Evolutionary conservation across 805 yeast genomes (phyloP), one percentile per base, ranked within the genome.

Genomic region (Aciculoconidium aculeatum): DNA sequence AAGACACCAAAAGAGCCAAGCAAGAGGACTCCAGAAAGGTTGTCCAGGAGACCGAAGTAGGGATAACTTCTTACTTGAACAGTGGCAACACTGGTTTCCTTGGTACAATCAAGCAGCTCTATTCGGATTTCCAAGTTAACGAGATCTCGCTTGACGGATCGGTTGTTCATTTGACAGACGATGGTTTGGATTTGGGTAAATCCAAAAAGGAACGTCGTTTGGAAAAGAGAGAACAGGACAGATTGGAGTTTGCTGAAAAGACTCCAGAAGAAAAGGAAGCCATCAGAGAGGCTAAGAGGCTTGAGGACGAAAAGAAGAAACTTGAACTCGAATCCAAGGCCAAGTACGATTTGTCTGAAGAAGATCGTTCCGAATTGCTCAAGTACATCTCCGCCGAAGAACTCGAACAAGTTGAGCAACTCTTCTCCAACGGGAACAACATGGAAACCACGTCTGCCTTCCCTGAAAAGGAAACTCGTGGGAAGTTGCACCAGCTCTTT

Each of bases 51-150:
- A 20, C 40, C 2, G 94, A 87, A 51, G 98, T 92, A 7, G 98
- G 98, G 5, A 90, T 92, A 40, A 77, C 85, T 1, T 73, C 74
- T 29, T 88, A 62, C 44, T 57, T 86, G 19, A 73, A 75, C 27
- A 51, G 64, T 2, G 35, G 34, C 15, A 34, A 49, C 20, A 48
- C 47, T 3, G 94, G 96, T 3, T 85, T 92, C 40, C 52, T 54
- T 11, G 98, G 97, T 3, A 67, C 71, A 9, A 65, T 92, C 44
- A 92, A 92, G 54, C 94, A 84, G 49, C 66, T 96, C 37, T 88
- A 87, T 56, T 80, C 95, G 8, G 99, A 92, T 52, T 92, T 92
- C 52, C 69, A 85, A 49, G 99, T 92, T 25, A 85, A 87, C 55
- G 99, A 92, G 55, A 80, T 92, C 33, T 80, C 68, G 36, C 43